Percentiles rank a stretch among this genome's conserved stretches.
phyloP scores from a whole-genome alignment of 108 stramenopile genomes.

The Bacterosira constricta region DNA sequence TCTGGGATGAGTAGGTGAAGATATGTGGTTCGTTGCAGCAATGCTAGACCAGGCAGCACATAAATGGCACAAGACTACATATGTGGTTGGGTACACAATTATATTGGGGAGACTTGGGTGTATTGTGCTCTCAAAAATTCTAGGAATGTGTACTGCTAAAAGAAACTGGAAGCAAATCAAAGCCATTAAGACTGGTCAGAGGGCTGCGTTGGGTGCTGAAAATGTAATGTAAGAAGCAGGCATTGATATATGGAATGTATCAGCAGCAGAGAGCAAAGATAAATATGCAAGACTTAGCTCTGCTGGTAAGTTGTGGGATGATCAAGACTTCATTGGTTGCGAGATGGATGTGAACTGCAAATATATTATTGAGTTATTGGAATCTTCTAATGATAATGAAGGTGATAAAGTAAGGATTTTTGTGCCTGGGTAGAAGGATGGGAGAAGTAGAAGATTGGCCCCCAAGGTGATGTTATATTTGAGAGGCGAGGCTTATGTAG shows the following conservation, averaged over 20 bases:
- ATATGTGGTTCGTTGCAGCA: not conserved
- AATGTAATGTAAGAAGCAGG: conserved; percentile 7
- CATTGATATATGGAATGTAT: not conserved
- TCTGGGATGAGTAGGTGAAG: not conserved
- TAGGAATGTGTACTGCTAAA: conserved; percentile 1
- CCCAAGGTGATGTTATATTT: too few species aligned
- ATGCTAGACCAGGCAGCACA: not conserved
- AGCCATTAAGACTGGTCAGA: not conserved
- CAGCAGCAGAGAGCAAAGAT: not conserved
- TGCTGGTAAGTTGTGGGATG: conserved; percentile 8
- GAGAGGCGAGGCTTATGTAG: too few species aligned
- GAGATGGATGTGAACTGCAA: not conserved
- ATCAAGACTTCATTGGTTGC: conserved; percentile 1
- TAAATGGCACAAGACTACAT: not conserved
- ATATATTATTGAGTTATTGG: too few species aligned
- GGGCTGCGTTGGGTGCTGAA: not conserved
- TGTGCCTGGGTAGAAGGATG: too few species aligned
- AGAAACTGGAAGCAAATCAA: conserved; percentile 9
- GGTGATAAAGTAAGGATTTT: too few species aligned
- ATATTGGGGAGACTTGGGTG: conserved; percentile 5
- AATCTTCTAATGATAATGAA: too few species aligned
- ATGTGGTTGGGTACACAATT: too few species aligned
- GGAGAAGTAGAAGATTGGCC: too few species aligned
- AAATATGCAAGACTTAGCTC: too few species aligned
- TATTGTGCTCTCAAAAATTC: not conserved